Conservation (phyloP, 371 early-diverging fungal species). For the Coemansia sp. region DNA sequence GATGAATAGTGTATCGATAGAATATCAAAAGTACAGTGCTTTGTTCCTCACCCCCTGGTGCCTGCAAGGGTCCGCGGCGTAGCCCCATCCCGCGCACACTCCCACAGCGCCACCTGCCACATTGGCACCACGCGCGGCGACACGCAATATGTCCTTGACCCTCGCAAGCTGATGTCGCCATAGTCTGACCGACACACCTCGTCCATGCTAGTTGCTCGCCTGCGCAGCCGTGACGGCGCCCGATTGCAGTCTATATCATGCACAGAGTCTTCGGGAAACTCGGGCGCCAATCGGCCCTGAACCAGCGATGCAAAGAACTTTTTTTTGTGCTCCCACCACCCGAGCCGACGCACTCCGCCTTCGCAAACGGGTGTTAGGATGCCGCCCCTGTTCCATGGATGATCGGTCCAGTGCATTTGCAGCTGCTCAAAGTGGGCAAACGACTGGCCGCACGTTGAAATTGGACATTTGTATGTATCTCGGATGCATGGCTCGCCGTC, state of each 20-base stretch:
- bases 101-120: constrained; percentile 40
- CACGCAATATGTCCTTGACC: constrained; percentile 27
- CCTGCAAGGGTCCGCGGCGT: neutral
- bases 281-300: constrained; percentile 11
- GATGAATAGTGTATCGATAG: neutral
- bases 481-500: constrained; percentile 24
- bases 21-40: neutral
- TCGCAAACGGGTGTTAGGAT: constrained; percentile 35
- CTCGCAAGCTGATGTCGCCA: constrained; percentile 32
- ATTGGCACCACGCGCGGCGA: constrained; percentile 41
- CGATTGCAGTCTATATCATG: neutral
- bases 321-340: constrained; percentile 41
- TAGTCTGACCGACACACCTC: constrained; percentile 37
- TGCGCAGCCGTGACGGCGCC: neutral
- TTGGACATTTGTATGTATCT: constrained; percentile 21
- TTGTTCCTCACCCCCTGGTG: neutral
- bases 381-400: constrained; percentile 44
- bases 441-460: constrained; percentile 16
- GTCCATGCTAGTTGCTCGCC: constrained; percentile 26
- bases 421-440: constrained; percentile 27
- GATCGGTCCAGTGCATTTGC: constrained; percentile 37
- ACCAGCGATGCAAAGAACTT: constrained; percentile 37
- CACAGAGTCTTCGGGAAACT: constrained; percentile 25
- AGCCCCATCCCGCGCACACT: constrained; percentile 6
- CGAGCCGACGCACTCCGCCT: constrained; percentile 33